A percentile compares a stretch with the other conserved stretches of the same genome.
Evolutionary conservation across 306 rosid species (phyloP).

Genomic region (Lathyrus aphaca): DNA sequence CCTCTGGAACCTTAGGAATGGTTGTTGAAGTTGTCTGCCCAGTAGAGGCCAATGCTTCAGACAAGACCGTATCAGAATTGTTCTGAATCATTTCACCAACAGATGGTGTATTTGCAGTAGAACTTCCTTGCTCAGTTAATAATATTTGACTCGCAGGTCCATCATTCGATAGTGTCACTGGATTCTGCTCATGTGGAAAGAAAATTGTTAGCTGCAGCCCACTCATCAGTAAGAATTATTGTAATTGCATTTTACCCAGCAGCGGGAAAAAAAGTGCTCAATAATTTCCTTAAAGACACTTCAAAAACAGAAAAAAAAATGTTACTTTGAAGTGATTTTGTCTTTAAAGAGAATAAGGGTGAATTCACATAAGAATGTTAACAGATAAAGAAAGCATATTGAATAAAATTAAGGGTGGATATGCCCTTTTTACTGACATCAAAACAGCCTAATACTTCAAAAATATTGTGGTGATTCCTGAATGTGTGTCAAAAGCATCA

Average conservation of each 20-base stretch:
- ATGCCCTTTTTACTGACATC: background rate
- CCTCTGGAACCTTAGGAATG: constrained; percentile 55
- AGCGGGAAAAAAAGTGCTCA: background rate
- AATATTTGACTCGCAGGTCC: constrained; percentile 55
- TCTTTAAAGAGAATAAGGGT: background rate
- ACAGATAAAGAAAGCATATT: background rate
- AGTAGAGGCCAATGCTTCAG: constrained; percentile 61
- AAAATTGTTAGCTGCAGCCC: constrained; percentile 23
- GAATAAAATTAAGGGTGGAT: constrained; percentile 4
- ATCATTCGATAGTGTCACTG: constrained; percentile 45
- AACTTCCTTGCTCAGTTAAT: constrained; percentile 53
- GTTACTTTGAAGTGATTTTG: background rate
- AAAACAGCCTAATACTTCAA: background rate
- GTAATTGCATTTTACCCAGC: background rate
- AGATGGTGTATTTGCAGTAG: constrained; percentile 55
- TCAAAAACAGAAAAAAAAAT: background rate
- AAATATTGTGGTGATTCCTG: background rate
- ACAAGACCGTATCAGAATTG: constrained; percentile 51
- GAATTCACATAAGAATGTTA: background rate
- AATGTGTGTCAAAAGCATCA: constrained; percentile 2
- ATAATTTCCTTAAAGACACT: constrained; percentile 8
- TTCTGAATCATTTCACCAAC: constrained; percentile 52
- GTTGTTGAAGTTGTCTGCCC: constrained; percentile 46
- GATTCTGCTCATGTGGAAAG: constrained; percentile 57
- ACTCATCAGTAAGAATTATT: constrained; percentile 9